Base-by-base conservation (phyloP, 176 grass and related monocot species). In the Oryza glumipatula region DNA sequence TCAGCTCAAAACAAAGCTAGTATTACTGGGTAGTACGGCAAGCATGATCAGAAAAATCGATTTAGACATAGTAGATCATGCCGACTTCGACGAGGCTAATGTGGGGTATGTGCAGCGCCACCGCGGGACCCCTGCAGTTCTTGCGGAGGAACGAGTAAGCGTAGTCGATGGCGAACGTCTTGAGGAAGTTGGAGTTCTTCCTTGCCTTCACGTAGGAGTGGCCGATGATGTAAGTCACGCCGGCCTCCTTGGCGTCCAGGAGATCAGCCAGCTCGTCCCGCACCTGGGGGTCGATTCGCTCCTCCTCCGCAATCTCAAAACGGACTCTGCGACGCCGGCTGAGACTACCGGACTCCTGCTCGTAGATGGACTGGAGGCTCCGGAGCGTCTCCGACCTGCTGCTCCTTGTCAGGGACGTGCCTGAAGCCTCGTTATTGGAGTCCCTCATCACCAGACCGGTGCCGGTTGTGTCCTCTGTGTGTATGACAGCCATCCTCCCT, bases 181-280 rank as follows among this genome's bases (percentile, higher is more conserved):
- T 95, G 65, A 95, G 46, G 28, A 92, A 75, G 15, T 82, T 82
- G 16, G 93, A 92, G 77, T 89, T 85, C 80, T 88, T 92, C 90
- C 88, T 92, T 10, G 93, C 90, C 69, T 95, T 95, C 58, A 90
- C 88, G 74, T 92, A 92, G 24, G 90, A 92, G 77, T 95, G 93
- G 12, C 93, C 93, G 65, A 95, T 90, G 65, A 95, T 88, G 46
- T 95, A 95, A 1, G 90, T 80, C 43, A 88, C 90, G 22, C 93
- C 90, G 10, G 85, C 85, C 54, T 84, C 77, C 88, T 92, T 92
- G 2, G 90, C 93, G n/a, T 85, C 75, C 26, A 95, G 79, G 7
- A 95, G 81, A 47, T 87, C 88, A 6, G 83, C 76, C 23, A 92
- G 76, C 83, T 95, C 93, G 47, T 92, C 93, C 73, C 85, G 47